A percentile compares a stretch with the other conserved stretches of the same genome.
phyloP scores from a whole-genome alignment of 495 filamentous ascomycete species.

The Xylaria flabelliformis region DNA sequence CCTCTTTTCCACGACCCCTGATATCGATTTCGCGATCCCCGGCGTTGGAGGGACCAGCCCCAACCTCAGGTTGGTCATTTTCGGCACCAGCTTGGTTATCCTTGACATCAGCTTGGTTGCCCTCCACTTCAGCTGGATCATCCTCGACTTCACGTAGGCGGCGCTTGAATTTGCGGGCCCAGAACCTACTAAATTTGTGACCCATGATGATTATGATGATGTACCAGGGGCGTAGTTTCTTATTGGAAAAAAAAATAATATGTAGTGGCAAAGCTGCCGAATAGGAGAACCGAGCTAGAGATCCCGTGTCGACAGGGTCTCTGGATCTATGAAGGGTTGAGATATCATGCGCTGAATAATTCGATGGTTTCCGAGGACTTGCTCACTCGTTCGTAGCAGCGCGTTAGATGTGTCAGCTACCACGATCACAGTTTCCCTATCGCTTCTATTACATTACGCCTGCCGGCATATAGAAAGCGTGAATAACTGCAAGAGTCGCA shows the following conservation, averaged over 20 bases:
- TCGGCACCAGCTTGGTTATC: neutral
- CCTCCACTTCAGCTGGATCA: neutral
- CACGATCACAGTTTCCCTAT: neutral
- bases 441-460: neutral
- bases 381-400: neutral
- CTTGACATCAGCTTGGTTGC: neutral
- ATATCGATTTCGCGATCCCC: neutral
- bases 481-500: neutral
- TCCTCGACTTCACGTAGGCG: neutral
- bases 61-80: too few species aligned
- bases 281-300: neutral
- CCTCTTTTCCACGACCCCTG: too few species aligned
- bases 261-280: neutral
- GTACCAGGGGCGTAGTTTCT: neutral
- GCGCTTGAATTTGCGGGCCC: neutral
- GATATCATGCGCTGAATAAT: neutral
- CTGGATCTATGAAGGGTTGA: neutral
- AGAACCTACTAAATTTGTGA: neutral
- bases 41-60: neutral
- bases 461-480: neutral
- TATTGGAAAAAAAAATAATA: neutral
- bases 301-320: neutral
- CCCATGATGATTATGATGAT: neutral
- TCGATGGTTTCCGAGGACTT: neutral
- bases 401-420: neutral